Base-by-base conservation (phyloP, 768 basidiomycete genomes). In the Mycena sanguinolenta region DNA sequence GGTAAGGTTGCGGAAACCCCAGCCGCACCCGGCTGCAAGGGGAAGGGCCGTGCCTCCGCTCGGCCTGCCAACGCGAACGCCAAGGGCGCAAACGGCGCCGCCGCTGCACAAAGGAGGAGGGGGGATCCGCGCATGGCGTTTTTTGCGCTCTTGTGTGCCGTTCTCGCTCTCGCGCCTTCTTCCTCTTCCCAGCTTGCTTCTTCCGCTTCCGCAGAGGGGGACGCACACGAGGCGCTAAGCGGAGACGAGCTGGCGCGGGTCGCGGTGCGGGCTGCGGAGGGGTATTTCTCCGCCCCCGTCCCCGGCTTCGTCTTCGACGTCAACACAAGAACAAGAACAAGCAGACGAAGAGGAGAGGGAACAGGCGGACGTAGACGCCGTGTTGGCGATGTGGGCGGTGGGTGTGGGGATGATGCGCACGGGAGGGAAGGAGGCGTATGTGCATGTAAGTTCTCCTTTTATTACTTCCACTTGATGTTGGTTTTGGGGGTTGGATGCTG, bases 141-240 rank as follows among this genome's bases (percentile, higher is more conserved):
- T 57, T 74, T 74, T n/a, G 73, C 71, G 46, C 57, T 72, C 49
- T 14, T 72, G 30, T 71, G 70, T 36, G 73, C 36, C 12, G 66
- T 74, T 21, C 17, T 74, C 23, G 44, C 44, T 16, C 12, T n/a
- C 19, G 44, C 44, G 21, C 1, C 21, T n/a, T 7, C 44, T 16
- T 46, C 44, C 21, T 46, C 44, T 16, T 16, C 44, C 1, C 21
- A 4, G 10, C 32, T 10, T 34, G 4, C 32, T 34, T 34, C 32
- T 34, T 4, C 21, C 9, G 21, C 44, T 8, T 46, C 44, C 44
- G n/a, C 19, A 19, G 44, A 46, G 3, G 3, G 4, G 39, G 39
- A 7, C 39, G 44, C 44, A 30, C 60, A 44, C 7, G n/a, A n/a
- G n/a, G n/a, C 46, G 60, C 7, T 19, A 34, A 44, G 34, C n/a